Base-by-base conservation (phyloP, 352 stramenopile species). In the Globisporangium alternatum region DNA sequence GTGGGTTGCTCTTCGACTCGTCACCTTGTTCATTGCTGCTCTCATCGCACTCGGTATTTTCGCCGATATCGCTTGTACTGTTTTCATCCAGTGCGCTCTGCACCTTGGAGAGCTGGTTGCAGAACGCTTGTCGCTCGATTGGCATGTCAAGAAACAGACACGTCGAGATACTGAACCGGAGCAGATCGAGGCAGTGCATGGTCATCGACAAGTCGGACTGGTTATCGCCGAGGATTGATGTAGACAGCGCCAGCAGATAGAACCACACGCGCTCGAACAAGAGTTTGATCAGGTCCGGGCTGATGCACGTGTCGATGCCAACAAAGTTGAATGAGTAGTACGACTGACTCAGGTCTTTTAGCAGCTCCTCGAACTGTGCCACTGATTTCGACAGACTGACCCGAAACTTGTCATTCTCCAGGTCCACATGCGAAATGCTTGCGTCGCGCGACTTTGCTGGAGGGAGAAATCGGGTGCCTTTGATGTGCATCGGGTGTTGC, bases 201-300 rank as follows among this genome's bases (percentile, higher is more conserved):
- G 79, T 84, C 33, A 93, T 78, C 31, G 80, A 88, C 65, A 94
- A 62, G 68, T 96, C 83, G 10, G 82, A 86, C 65, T 93, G 81
- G 55, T 70, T 77, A 64, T 93, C 88, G 33, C 83, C 85, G 52
- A 97, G 63, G 57, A 96, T 96, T 1, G 81, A 92, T 7, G 85
- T 95, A 33, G 86, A 86, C 0, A 97, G 71, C 33, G 88, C 81
- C n/a, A 95, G 81, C 57, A 98, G 89, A 47, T 97, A 93, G 67
- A 98, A 98, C 94, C 95, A 99, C n/a, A 96, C 93, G 7, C 93
- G 83, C 56, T 96, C 83, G 37, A 98, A 97, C 10, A 98, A 76
- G 15, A 96, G 72, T 65, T 96, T 97, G 67, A 98, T 95, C 30
- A 98, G 70, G 39, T 98, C 92, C 3, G 86, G 86, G 56, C 88